A percentile compares a stretch with the other conserved stretches of the same genome.
Evolutionary conservation across 495 filamentous ascomycete genomes (phyloP).

Genomic region (Eremomyces bilateralis): DNA sequence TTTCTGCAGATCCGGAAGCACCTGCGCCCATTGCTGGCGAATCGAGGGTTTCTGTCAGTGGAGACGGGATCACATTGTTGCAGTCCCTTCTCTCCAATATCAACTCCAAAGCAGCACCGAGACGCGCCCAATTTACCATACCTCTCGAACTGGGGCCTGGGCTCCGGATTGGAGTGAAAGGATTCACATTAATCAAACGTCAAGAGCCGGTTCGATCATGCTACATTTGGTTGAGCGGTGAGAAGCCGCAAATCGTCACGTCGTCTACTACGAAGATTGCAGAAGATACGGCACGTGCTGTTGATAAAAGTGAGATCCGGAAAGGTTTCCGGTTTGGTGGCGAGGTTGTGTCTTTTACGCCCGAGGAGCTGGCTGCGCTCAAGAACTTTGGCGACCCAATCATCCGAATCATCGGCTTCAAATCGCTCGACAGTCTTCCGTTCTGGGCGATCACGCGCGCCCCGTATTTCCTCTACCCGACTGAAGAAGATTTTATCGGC

Average conservation of each 20-base stretch:
- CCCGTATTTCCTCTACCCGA: constrained; percentile 83
- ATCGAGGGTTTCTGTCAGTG: constrained; percentile 24
- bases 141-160: constrained; percentile 71
- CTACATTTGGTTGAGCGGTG: constrained; percentile 69
- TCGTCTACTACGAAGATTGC: constrained; percentile 50
- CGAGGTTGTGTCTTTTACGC: constrained; percentile 65
- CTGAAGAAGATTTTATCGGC: constrained; percentile 72
- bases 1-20: constrained; percentile 43
- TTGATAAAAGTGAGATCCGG: constrained; percentile 63
- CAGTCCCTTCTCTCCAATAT: constrained; percentile 72
- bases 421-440: constrained; percentile 48
- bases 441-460: constrained; percentile 74
- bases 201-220: constrained; percentile 60
- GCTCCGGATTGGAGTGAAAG: constrained; percentile 73
- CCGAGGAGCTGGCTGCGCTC: constrained; percentile 57
- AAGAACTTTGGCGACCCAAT: constrained; percentile 59
- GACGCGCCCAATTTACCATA: constrained; percentile 66
- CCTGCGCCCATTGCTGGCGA: constrained; percentile 25
- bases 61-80: constrained; percentile 60
- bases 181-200: constrained; percentile 69
- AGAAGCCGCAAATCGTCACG: constrained; percentile 57
- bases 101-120: constrained; percentile 74
- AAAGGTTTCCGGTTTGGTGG: constrained; percentile 95
- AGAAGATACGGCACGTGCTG: constrained; percentile 46
- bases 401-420: constrained; percentile 89